Conservation (phyloP, 2,329 filamentous ascomycete species). For the Chaetomiaceae sp. region DNA sequence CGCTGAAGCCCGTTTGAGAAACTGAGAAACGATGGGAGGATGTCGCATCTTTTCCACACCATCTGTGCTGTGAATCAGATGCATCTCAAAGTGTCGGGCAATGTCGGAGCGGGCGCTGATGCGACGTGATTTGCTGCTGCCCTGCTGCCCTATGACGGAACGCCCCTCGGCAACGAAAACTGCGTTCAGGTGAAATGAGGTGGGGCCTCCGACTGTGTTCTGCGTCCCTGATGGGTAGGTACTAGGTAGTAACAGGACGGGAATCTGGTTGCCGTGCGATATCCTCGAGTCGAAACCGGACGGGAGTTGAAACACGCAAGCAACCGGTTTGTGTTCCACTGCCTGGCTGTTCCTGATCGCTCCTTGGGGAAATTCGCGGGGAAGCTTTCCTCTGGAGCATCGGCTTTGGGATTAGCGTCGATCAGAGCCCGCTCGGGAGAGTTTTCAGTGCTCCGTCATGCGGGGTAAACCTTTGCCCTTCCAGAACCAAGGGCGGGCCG, state of each 20-base stretch:
- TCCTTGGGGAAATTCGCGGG: slow-evolving; percentile 13
- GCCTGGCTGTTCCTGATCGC: slow-evolving; percentile 2
- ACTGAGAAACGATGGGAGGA: not conserved
- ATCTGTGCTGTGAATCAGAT: not conserved
- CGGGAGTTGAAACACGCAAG: slow-evolving; percentile 5
- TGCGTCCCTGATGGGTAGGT: too few relatives aligned
- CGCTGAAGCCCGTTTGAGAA: too few relatives aligned
- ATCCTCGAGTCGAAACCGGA: not conserved
- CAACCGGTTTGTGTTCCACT: not conserved
- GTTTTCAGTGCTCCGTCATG: slow-evolving; percentile 21
- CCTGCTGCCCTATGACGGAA: slow-evolving; percentile 24
- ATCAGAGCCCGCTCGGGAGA: slow-evolving; percentile 19
- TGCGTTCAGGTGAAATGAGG: slow-evolving; percentile 10
- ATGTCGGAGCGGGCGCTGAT: slow-evolving; percentile 21
- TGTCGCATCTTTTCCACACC: not conserved
- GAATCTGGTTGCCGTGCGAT: slow-evolving; percentile 1
- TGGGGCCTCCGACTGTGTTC: not conserved
- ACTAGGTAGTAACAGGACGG: too few relatives aligned
- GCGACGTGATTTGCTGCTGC: slow-evolving; percentile 6
- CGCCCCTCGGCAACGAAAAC: slow-evolving; percentile 20
- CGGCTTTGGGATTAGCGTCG: slow-evolving; percentile 15
- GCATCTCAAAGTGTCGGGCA: slow-evolving; percentile 21
- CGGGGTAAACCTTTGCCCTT: slow-evolving; percentile 20
- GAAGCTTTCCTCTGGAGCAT: slow-evolving; percentile 8
- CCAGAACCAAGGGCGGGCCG: slow-evolving; percentile 16